Percentiles rank a stretch among this genome's conserved stretches.
Evolutionary conservation across 2,329 filamentous ascomycete genomes (phyloP).

Genomic region (Elsinoe batatas): DNA sequence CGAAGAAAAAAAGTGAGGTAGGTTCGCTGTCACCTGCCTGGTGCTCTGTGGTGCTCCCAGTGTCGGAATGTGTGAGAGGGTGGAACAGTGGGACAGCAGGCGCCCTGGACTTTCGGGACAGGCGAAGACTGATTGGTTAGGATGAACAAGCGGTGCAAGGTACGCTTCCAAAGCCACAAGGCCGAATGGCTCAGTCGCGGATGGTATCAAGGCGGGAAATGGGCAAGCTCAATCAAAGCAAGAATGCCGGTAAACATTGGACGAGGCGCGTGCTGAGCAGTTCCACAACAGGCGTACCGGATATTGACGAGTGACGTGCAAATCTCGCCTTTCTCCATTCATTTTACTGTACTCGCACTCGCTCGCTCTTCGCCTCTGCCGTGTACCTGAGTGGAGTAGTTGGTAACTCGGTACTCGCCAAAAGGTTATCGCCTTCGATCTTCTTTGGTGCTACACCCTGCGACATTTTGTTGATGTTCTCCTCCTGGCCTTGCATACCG

Average conservation of each 20-base stretch:
- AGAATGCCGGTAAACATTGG: constrained; percentile 11
- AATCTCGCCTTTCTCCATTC: constrained; percentile 5
- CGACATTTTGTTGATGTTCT: constrained; percentile 5
- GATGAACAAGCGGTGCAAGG: not conserved
- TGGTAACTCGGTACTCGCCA: not conserved
- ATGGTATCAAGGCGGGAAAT: constrained; percentile 4
- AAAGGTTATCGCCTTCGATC: constrained; percentile 6
- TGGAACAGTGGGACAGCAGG: constrained; percentile 4
- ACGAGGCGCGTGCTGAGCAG: constrained; percentile 2
- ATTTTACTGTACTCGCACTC: not conserved
- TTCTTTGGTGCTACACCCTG: not conserved
- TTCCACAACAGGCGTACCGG: constrained; percentile 10
- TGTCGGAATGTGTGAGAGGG: not conserved
- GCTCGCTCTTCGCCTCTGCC: not conserved
- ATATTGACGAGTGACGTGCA: constrained; percentile 9
- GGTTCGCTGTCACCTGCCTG: not conserved
- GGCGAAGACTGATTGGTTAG: not conserved
- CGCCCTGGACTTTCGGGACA: not conserved
- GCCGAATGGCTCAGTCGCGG: not conserved
- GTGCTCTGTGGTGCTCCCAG: not conserved
- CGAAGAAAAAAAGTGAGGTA: constrained; percentile 1
- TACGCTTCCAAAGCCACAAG: constrained; percentile 1
- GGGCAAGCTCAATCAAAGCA: constrained; percentile 11
- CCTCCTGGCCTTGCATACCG: constrained; percentile 3
- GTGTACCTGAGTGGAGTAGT: not conserved